Evolutionary conservation across 2,329 filamentous ascomycete species (phyloP).

Genomic region (Gnomoniopsis sp.): DNA sequence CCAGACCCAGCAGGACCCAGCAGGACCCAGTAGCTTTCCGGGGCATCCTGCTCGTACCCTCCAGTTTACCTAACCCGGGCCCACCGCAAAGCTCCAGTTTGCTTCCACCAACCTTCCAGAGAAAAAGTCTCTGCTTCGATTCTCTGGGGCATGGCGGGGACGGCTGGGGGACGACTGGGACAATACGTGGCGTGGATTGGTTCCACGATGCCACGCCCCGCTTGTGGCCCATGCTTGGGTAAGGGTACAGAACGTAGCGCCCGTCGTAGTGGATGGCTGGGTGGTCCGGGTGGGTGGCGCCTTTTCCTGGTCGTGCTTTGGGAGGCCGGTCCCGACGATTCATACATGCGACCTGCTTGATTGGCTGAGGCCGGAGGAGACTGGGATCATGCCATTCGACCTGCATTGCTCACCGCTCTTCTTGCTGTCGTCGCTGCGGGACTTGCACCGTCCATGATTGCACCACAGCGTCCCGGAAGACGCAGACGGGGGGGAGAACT

Average conservation of each 20-base stretch:
- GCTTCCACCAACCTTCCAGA: slow-evolving; percentile 14
- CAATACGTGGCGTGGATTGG: slow-evolving; percentile 11
- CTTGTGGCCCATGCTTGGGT: slow-evolving; percentile 1
- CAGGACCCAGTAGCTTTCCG: no score
- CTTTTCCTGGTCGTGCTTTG: slow-evolving; percentile 8
- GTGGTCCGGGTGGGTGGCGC: background rate
- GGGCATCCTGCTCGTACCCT: background rate
- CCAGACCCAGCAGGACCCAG: background rate
- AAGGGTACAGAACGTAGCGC: slow-evolving; percentile 8
- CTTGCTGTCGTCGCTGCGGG: slow-evolving; percentile 12
- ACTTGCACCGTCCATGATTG: slow-evolving; percentile 16
- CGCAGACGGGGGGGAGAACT: background rate
- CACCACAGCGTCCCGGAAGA: slow-evolving; percentile 6
- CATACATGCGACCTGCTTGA: slow-evolving; percentile 19
- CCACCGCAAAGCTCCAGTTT: background rate
- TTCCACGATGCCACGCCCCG: slow-evolving; percentile 7
- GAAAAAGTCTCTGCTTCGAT: slow-evolving; percentile 9
- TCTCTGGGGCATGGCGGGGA: slow-evolving; percentile 11
- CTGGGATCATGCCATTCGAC: slow-evolving; percentile 21
- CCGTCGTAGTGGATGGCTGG: background rate
- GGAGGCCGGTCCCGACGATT: slow-evolving; percentile 17
- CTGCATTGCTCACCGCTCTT: slow-evolving; percentile 25
- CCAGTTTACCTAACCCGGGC: background rate
- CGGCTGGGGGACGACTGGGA: slow-evolving; percentile 10
- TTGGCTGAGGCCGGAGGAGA: slow-evolving; percentile 25